These are phyloP conservation scores for Pseudocercospora pini-densiflorae DNA, from an alignment of 2,329 filamentous ascomycete species.

Conservation along the genomic window DNA sequence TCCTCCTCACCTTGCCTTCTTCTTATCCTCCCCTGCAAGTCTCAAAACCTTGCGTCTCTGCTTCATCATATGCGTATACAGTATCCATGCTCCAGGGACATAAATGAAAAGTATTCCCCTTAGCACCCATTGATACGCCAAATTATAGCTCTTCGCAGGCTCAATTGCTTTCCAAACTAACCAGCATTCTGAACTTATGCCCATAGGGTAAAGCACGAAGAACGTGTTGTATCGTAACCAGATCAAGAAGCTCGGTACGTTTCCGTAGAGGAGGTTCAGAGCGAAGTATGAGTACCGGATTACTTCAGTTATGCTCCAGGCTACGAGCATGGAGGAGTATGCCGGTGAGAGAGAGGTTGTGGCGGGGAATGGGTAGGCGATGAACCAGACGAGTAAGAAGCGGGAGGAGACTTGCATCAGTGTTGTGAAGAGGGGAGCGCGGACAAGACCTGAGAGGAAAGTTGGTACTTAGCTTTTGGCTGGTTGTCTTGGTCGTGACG, in stretches of 20 bases:
- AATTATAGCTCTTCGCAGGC: conserved; percentile 59
- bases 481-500: background rate
- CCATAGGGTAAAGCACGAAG: conserved; percentile 88
- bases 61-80: conserved; percentile 94
- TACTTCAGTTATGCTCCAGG: conserved; percentile 91
- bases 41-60: conserved; percentile 79
- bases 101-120: conserved; percentile 73
- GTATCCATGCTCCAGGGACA: conserved; percentile 80
- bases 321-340: conserved; percentile 79
- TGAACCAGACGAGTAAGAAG: conserved; percentile 85
- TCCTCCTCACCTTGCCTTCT: conserved; percentile 31
- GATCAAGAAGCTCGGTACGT: conserved; percentile 67
- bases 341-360: conserved; percentile 61
- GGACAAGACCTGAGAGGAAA: conserved; percentile 69
- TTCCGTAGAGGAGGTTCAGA: conserved; percentile 63
- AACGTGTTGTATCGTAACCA: conserved; percentile 93
- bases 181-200: conserved; percentile 84
- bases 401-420: conserved; percentile 87
- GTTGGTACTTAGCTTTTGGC: conserved; percentile 20
- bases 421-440: conserved; percentile 83
- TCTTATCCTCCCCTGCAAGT: conserved; percentile 59
- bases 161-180: conserved; percentile 72
- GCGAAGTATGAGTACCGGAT: conserved; percentile 93
- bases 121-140: conserved; percentile 62
- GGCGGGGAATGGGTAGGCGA: conserved; percentile 74